Conservation (phyloP, 768 basidiomycete species). For the Galerina sulciceps region DNA sequence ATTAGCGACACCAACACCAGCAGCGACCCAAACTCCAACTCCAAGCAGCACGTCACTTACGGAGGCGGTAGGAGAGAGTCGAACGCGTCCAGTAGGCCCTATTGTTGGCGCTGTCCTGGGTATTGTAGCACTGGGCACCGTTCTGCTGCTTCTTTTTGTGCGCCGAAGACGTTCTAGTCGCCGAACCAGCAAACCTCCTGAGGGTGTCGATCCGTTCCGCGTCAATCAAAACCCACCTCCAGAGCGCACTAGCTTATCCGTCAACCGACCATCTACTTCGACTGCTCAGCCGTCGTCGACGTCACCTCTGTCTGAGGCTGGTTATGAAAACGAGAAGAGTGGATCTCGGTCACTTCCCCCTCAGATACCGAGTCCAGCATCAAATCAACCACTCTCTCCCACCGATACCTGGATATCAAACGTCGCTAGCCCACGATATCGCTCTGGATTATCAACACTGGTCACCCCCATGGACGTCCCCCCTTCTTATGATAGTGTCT, state of each 20-base stretch:
- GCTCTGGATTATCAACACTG: not conserved
- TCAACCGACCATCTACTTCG: not conserved
- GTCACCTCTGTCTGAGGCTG: not conserved
- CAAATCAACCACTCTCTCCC: not conserved
- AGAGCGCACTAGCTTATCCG: not conserved
- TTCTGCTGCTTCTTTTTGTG: not conserved
- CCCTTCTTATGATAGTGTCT: not conserved
- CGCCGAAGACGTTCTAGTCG: not conserved
- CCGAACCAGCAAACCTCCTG: not conserved
- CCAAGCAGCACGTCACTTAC: not conserved
- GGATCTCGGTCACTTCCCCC: not conserved
- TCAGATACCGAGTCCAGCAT: not conserved
- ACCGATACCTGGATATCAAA: not conserved
- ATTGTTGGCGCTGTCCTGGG: conserved; percentile 9
- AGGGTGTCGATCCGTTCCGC: not conserved
- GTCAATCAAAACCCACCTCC: not conserved
- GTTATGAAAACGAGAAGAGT: not conserved
- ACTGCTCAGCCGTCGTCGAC: too few species aligned
- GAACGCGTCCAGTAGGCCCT: not conserved
- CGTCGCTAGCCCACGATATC: not conserved
- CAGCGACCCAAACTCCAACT: too few species aligned
- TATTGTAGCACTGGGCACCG: not conserved
- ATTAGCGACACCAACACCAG: not conserved
- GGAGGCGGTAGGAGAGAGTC: not conserved
- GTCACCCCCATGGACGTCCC: not conserved